Evolutionary conservation across 108 stramenopile species (phyloP).

Genomic region (Asterionellopsis glacialis): DNA sequence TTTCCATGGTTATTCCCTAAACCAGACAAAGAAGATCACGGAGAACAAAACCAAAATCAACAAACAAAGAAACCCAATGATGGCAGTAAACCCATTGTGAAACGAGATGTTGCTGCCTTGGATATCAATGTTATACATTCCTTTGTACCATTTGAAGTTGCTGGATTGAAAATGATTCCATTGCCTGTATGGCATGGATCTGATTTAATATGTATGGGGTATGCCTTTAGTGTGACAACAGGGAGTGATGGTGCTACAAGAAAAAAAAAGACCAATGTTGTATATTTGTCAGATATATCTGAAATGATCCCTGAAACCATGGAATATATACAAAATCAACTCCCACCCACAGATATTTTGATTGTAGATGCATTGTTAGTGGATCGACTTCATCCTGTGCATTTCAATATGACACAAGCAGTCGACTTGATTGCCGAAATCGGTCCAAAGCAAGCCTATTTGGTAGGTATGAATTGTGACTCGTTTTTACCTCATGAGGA

Average conservation of each 20-base stretch:
- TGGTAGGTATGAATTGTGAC: constrained; percentile 87
- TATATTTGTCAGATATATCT: constrained; percentile 84
- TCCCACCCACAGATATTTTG: constrained; percentile 75
- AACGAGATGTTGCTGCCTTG: constrained; percentile 64
- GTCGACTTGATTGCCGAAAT: constrained; percentile 41
- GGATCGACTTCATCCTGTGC: constrained; percentile 43
- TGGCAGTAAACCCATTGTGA: constrained; percentile 20
- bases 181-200: constrained; percentile 85
- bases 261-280: constrained; percentile 35
- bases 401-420: constrained; percentile 67
- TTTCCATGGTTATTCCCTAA: constrained; percentile 75
- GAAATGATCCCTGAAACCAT: constrained; percentile 65
- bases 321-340: constrained; percentile 50
- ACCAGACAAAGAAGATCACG: constrained; percentile 7
- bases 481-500: constrained; percentile 71
- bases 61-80: neutral
- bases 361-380: constrained; percentile 63
- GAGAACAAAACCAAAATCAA: neutral
- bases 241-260: constrained; percentile 1
- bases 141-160: constrained; percentile 53
- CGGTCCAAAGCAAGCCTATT: constrained; percentile 47
- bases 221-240: constrained; percentile 58
- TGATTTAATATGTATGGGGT: constrained; percentile 76
- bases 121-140: constrained; percentile 45
- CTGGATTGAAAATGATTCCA: constrained; percentile 64